Conservation (phyloP, 2,329 filamentous ascomycete species). For the Microsporum audouinii region DNA sequence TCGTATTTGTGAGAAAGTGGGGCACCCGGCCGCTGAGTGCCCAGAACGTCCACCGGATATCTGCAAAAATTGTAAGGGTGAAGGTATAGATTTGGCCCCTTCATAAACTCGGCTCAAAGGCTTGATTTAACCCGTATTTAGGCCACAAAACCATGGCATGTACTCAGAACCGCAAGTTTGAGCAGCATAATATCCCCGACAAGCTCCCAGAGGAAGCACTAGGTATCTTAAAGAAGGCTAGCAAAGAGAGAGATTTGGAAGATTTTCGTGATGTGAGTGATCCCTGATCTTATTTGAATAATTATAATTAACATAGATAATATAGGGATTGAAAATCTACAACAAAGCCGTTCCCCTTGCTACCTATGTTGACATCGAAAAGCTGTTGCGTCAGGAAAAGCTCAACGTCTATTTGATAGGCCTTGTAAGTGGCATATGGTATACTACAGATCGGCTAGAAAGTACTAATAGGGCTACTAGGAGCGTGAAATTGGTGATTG, state of each 20-base stretch:
- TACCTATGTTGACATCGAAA: slow-evolving; percentile 40
- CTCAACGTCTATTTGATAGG: slow-evolving; percentile 44
- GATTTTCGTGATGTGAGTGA: slow-evolving; percentile 37
- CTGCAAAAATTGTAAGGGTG: slow-evolving; percentile 38
- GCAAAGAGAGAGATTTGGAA: slow-evolving; percentile 39
- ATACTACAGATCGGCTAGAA: slow-evolving; percentile 3
- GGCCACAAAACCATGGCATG: slow-evolving; percentile 37
- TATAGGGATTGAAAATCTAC: slow-evolving; percentile 38
- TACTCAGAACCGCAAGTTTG: slow-evolving; percentile 35
- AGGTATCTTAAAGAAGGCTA: slow-evolving; percentile 39
- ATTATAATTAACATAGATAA: slow-evolving; percentile 3
- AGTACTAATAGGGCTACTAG: slow-evolving; percentile 17
- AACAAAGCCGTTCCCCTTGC: slow-evolving; percentile 38
- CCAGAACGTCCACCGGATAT: slow-evolving; percentile 33
- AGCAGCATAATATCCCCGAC: slow-evolving; percentile 36
- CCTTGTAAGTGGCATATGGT: slow-evolving; percentile 25
- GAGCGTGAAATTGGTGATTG: slow-evolving; percentile 32
- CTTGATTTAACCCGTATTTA: slow-evolving; percentile 12
- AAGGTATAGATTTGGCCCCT: slow-evolving; percentile 25
- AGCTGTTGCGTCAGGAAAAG: slow-evolving; percentile 38
- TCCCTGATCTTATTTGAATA: neutral
- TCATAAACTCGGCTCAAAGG: neutral
- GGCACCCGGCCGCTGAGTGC: slow-evolving; percentile 36
- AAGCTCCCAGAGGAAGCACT: slow-evolving; percentile 41
- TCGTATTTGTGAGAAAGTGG: slow-evolving; percentile 36